A percentile compares a stretch with the other conserved stretches of the same genome.
Evolutionary conservation across 192 early-diverging fungal genomes (phyloP).

Genomic region (Backusella macrospora): DNA sequence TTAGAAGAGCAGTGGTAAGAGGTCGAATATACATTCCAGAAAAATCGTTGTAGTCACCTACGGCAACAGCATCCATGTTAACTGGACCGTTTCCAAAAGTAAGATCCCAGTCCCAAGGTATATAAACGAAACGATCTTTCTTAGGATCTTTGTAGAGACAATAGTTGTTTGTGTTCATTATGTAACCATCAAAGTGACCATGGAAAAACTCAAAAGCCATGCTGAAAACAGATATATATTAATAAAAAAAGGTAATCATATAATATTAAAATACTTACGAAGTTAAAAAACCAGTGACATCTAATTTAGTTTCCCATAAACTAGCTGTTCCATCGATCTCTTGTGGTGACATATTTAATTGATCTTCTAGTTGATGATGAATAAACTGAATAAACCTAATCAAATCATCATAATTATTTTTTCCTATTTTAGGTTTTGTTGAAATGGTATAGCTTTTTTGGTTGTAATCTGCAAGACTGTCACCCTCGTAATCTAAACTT

Average conservation of each 20-base stretch:
- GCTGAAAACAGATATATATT: slow-evolving; percentile 8
- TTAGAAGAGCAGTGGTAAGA: slow-evolving; percentile 27
- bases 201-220: slow-evolving; percentile 40
- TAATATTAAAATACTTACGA: slow-evolving; percentile 25
- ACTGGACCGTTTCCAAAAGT: slow-evolving; percentile 32
- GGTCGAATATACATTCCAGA: slow-evolving; percentile 20
- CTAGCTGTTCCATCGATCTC: not conserved
- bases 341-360: not conserved
- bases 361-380: slow-evolving; percentile 19
- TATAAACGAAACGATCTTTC: slow-evolving; percentile 18
- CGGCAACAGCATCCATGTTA: slow-evolving; percentile 19
- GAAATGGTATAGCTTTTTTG: not conserved
- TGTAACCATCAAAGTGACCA: slow-evolving; percentile 31
- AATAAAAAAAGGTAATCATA: not conserved
- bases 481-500: slow-evolving; percentile 19
- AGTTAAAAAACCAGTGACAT: slow-evolving; percentile 33
- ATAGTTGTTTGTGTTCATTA: slow-evolving; percentile 35
- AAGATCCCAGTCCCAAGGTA: slow-evolving; percentile 35
- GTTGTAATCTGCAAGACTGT: not conserved
- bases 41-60: slow-evolving; percentile 29
- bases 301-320: slow-evolving; percentile 29
- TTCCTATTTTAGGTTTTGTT: slow-evolving; percentile 6
- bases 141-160: slow-evolving; percentile 33
- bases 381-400: slow-evolving; percentile 35
- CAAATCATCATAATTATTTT: slow-evolving; percentile 4